These are phyloP conservation scores for Phaeomoniella chlamydospora DNA, from an alignment of 2,329 filamentous ascomycete genomes.

Conservation along the genomic window DNA sequence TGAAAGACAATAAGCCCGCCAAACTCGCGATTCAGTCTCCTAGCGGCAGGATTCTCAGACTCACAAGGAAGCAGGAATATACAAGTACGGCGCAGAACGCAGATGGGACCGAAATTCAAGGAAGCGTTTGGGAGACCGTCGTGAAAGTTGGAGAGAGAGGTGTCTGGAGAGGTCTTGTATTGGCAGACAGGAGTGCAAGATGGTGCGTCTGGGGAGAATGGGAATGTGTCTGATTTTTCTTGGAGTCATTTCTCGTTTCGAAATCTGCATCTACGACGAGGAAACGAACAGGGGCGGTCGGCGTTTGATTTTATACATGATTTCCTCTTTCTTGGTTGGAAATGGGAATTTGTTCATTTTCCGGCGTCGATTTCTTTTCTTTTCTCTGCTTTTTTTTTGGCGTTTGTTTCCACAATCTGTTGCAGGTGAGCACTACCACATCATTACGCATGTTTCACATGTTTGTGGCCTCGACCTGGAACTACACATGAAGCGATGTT, in stretches of 20 bases:
- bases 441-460: too few relatives aligned
- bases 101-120: constrained; percentile 28
- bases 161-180: constrained; percentile 46
- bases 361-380: too few relatives aligned
- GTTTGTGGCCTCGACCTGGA: too few relatives aligned
- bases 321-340: too few relatives aligned
- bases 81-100: constrained; percentile 20
- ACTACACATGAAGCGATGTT: too few relatives aligned
- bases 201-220: constrained; percentile 60
- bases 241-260: not conserved
- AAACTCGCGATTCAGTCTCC: constrained; percentile 93
- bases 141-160: constrained; percentile 53
- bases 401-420: too few relatives aligned
- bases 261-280: too few relatives aligned
- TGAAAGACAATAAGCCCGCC: constrained; percentile 65
- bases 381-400: too few relatives aligned
- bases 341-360: too few relatives aligned
- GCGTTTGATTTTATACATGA: too few relatives aligned
- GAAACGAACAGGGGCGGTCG: too few relatives aligned
- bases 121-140: constrained; percentile 50
- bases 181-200: constrained; percentile 49
- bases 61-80: constrained; percentile 32
- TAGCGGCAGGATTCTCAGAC: constrained; percentile 79
- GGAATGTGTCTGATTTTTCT: constrained; percentile 36
- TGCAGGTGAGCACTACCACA: too few relatives aligned